Evolutionary conservation across 352 stramenopile species (phyloP).

Genomic region (Blastocystis sp.): DNA sequence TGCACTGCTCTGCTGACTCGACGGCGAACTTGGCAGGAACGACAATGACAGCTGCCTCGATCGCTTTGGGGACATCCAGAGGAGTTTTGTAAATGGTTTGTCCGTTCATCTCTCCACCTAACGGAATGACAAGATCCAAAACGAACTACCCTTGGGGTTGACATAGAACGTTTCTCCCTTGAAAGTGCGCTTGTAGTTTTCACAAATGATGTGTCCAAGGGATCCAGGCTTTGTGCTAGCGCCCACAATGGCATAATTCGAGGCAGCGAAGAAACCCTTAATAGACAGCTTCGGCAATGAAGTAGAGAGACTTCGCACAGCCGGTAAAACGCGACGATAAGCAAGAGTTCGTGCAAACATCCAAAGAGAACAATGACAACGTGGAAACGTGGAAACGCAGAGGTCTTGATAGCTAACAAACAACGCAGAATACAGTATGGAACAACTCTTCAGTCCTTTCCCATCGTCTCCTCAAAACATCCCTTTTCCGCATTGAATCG

Average conservation of each 20-base stretch:
- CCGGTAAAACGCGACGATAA: not conserved
- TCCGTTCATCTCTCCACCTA: slow-evolving; percentile 47
- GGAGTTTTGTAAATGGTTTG: slow-evolving; percentile 36
- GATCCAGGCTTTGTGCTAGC: slow-evolving; percentile 26
- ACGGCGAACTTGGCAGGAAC: slow-evolving; percentile 51
- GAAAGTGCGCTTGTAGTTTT: slow-evolving; percentile 41
- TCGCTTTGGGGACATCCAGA: slow-evolving; percentile 29
- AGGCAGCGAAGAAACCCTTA: slow-evolving; percentile 53
- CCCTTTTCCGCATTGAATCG: not conserved
- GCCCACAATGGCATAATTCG: slow-evolving; percentile 45
- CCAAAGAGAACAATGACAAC: not conserved
- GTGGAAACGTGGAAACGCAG: not conserved
- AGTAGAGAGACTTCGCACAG: not conserved
- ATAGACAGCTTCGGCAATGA: slow-evolving; percentile 22
- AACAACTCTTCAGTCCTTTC: not conserved
- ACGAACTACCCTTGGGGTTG: slow-evolving; percentile 26
- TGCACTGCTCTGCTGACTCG: slow-evolving; percentile 28
- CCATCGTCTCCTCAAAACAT: not conserved
- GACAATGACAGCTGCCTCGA: slow-evolving; percentile 36
- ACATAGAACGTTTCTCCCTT: slow-evolving; percentile 54
- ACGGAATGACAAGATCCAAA: not conserved
- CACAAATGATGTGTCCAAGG: slow-evolving; percentile 48
- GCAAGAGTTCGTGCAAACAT: slow-evolving; percentile 9
- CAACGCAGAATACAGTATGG: not conserved
- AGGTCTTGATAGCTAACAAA: not conserved